A percentile compares a stretch with the other conserved stretches of the same genome.
Evolutionary conservation across 176 grass and related monocot species (phyloP).

Genomic region (Pharus latifolius): DNA sequence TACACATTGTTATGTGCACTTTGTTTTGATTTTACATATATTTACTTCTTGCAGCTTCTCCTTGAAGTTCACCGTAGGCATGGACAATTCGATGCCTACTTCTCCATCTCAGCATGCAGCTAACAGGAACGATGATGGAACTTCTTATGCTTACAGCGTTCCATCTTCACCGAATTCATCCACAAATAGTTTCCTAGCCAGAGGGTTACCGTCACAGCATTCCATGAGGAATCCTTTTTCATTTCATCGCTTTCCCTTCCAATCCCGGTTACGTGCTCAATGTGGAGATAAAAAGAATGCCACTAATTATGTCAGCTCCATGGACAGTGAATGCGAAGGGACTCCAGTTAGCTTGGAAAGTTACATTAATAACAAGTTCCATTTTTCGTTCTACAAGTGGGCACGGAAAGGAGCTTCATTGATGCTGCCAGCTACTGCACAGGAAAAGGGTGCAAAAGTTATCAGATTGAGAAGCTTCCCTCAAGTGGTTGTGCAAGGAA

Average conservation of each 20-base stretch:
- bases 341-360: constrained; percentile 38
- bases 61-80: constrained; percentile 38
- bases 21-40: background rate
- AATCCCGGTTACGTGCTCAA: constrained; percentile 52
- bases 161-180: constrained; percentile 53
- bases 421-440: constrained; percentile 32
- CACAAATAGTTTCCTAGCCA: constrained; percentile 16
- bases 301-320: constrained; percentile 19
- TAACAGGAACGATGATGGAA: constrained; percentile 40
- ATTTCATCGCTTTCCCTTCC: constrained; percentile 37
- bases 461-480: constrained; percentile 39
- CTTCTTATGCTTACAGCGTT: constrained; percentile 40
- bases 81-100: constrained; percentile 26
- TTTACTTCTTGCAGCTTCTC: constrained; percentile 56
- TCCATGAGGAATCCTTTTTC: constrained; percentile 35
- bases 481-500: constrained; percentile 69
- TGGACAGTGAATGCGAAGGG: constrained; percentile 41
- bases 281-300: constrained; percentile 25
- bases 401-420: constrained; percentile 68
- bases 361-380: constrained; percentile 46
- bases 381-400: constrained; percentile 94
- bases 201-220: constrained; percentile 13
- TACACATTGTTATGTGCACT: background rate
- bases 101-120: constrained; percentile 20
- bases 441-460: constrained; percentile 34